These are phyloP conservation scores for Graphiopsis chlorocephala DNA, from an alignment of 2,329 filamentous ascomycete genomes.

Conservation along the genomic window DNA sequence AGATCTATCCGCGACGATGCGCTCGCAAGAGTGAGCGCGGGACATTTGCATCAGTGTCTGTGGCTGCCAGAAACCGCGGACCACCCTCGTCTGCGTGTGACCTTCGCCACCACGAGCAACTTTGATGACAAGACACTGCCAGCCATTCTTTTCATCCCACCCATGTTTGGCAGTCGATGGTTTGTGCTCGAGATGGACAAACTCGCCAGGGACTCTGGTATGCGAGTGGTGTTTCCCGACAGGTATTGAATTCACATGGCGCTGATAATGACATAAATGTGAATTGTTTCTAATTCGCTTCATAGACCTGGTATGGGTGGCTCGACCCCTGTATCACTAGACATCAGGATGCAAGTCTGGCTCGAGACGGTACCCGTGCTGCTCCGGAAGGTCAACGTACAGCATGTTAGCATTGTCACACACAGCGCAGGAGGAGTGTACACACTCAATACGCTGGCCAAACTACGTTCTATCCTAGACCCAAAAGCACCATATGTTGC, in stretches of 20 bases:
- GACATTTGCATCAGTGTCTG: slow-evolving; percentile 27
- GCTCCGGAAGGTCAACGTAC: slow-evolving; percentile 36
- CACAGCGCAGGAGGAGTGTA: slow-evolving; percentile 46
- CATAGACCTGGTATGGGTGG: slow-evolving; percentile 45
- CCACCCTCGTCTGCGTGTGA: slow-evolving; percentile 28
- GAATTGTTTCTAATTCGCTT: slow-evolving; percentile 8
- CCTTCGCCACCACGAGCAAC: slow-evolving; percentile 34
- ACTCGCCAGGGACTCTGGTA: slow-evolving; percentile 31
- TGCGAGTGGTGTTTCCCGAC: slow-evolving; percentile 41
- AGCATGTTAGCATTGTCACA: slow-evolving; percentile 39
- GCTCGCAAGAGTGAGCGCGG: neutral
- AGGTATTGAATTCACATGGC: too few species aligned
- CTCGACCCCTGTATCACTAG: slow-evolving; percentile 40
- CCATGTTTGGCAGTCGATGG: slow-evolving; percentile 41
- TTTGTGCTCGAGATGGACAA: slow-evolving; percentile 30
- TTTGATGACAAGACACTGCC: slow-evolving; percentile 27
- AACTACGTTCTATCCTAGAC: slow-evolving; percentile 35
- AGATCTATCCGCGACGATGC: neutral
- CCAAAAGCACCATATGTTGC: slow-evolving; percentile 31
- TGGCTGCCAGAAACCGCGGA: slow-evolving; percentile 26
- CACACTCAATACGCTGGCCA: slow-evolving; percentile 41
- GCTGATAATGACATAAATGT: too few species aligned
- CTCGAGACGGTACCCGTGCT: slow-evolving; percentile 43
- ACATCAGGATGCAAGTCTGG: slow-evolving; percentile 39
- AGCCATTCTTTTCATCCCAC: slow-evolving; percentile 38